Base-by-base conservation (phyloP, 768 basidiomycete genomes). In the Suillus weaverae region DNA sequence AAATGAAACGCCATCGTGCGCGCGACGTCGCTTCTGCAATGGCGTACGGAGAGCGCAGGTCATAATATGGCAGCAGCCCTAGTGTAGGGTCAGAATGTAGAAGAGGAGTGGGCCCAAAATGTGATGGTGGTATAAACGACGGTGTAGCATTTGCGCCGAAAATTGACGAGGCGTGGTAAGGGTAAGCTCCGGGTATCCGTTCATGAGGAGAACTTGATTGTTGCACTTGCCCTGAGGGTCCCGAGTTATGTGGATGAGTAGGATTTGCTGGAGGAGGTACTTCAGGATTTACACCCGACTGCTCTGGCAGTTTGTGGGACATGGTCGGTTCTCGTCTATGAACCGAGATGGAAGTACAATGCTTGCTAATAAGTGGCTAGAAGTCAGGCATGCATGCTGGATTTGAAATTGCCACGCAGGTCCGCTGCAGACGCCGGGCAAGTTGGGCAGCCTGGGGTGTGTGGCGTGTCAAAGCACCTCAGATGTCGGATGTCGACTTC, bases 1-100 rank as follows among this genome's bases (percentile, higher is more conserved):
- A 71, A n/a, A 80, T 64, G 64, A 85, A 84, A 41, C 84, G 77
- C 79, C 78, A 68, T 54, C 74, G 74, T 39, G 84, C 83, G 33
- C 84, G 73, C 53, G 66, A 63, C 10, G 66, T 69, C 35, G 83
- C 83, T 61, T 73, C 74, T 56, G 73, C 72, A 3, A 80, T 59
- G 50, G 82, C 76, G 64, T 81, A 71, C 26, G 74, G 70, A 32
- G 81, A 81, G 43, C 70, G 76, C 10, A 78, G 81, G 68, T 84
- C 83, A 69, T 84, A 80, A 78, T 71, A 84, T 43, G 77, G 77
- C 54, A 78, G 53, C 14, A 77, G 53, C 32, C 72, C 74, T 53
- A 81, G 69, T n/a, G 74, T 70, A 61, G 76, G 69, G 63, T 78
- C 72, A 48, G 75, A 74, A 62, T 78, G 74, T 41, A 71, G 62